Conservation (phyloP, 2,329 filamentous ascomycete species). For the Magnaporthiopsis incrustans region DNA sequence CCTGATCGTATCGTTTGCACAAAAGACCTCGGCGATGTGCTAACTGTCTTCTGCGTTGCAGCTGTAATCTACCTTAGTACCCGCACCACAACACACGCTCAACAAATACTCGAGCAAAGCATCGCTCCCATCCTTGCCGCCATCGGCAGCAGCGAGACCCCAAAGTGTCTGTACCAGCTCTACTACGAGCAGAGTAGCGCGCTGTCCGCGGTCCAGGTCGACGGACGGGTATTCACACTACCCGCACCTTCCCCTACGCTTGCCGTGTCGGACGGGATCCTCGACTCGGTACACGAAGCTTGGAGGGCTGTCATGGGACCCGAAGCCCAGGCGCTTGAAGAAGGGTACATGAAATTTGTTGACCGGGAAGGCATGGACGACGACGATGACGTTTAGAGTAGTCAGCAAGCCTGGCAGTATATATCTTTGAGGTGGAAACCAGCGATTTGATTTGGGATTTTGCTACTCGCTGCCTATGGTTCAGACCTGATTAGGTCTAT, state of each 20-base stretch:
- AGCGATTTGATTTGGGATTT: neutral
- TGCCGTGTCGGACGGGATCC: constrained; percentile 62
- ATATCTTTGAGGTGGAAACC: neutral
- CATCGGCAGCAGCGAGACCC: constrained; percentile 6
- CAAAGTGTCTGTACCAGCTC: constrained; percentile 39
- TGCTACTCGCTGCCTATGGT: neutral
- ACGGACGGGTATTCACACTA: constrained; percentile 45
- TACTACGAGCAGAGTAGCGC: constrained; percentile 45
- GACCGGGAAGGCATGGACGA: constrained; percentile 58
- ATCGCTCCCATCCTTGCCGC: constrained; percentile 32
- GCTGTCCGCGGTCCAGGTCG: constrained; percentile 19
- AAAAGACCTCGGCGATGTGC: constrained; percentile 18
- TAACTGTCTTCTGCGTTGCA: constrained; percentile 11
- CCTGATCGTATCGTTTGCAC: constrained; percentile 9
- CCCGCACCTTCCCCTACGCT: constrained; percentile 54
- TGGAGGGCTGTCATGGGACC: constrained; percentile 59
- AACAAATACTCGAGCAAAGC: constrained; percentile 30
- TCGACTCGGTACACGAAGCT: constrained; percentile 58
- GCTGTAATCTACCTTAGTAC: constrained; percentile 32
- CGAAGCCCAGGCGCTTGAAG: constrained; percentile 33
- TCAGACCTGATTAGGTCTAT: neutral
- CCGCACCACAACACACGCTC: constrained; percentile 23
- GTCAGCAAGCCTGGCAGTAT: neutral
- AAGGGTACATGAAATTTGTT: constrained; percentile 67
- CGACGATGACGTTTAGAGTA: constrained; percentile 45